These are phyloP conservation scores for Pyrenula aspistea DNA, from an alignment of 495 filamentous ascomycete species.

Conservation along the genomic window DNA sequence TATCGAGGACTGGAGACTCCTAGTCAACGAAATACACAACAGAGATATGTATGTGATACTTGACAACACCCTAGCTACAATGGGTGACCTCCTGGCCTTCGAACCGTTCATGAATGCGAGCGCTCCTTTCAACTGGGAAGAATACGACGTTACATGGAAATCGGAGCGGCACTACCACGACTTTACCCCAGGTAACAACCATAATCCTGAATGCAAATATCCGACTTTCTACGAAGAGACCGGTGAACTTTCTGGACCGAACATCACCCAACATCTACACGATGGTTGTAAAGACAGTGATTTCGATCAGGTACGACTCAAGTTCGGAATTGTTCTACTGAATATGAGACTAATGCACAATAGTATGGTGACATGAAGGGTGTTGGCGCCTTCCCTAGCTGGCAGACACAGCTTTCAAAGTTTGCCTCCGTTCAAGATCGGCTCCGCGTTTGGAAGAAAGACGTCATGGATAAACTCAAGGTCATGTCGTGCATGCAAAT, in stretches of 20 bases:
- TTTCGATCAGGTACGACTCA: too few species aligned
- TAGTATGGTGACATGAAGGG: conserved; percentile 30
- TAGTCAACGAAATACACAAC: conserved; percentile 20
- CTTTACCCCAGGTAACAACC: conserved; percentile 20
- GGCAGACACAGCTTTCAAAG: conserved; percentile 24
- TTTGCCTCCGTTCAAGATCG: conserved; percentile 31
- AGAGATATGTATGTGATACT: conserved; percentile 28
- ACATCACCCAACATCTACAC: conserved; percentile 14
- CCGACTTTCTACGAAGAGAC: conserved; percentile 26
- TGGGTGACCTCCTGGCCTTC: conserved; percentile 37
- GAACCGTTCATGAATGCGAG: conserved; percentile 29
- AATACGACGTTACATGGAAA: conserved; percentile 33
- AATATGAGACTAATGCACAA: too few species aligned
- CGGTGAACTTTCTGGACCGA: conserved; percentile 24
- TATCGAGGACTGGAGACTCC: conserved; percentile 22
- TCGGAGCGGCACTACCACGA: conserved; percentile 26
- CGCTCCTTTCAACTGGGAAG: conserved; percentile 25
- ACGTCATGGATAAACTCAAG: conserved; percentile 19
- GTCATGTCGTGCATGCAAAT: conserved; percentile 25
- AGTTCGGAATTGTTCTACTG: too few species aligned
- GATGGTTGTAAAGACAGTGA: conserved; percentile 26
- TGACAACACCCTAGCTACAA: conserved; percentile 27
- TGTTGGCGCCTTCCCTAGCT: conserved; percentile 30
- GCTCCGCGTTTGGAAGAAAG: conserved; percentile 26
- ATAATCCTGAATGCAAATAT: conserved; percentile 20